Evolutionary conservation across 2,329 filamentous ascomycete species (phyloP).

Genomic region (Cladosporium austrohemisphaericum): DNA sequence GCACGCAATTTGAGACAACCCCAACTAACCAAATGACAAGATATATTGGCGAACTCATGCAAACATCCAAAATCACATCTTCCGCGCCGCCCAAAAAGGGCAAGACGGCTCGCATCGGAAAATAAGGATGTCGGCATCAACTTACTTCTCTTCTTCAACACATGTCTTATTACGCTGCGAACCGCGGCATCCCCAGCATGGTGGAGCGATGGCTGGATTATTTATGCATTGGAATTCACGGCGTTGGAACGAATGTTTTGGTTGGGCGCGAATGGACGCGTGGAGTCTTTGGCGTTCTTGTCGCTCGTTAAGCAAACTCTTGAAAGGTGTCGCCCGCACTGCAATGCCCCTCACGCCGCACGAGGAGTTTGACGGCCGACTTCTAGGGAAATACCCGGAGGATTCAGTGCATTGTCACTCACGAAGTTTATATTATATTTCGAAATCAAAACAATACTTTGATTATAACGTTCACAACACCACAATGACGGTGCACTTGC

Average conservation of each 20-base stretch:
- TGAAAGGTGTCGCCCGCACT: too few relatives aligned
- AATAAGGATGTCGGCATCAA: conserved; percentile 29
- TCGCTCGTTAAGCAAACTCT: not conserved
- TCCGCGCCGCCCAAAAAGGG: conserved; percentile 52
- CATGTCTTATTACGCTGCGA: conserved; percentile 14
- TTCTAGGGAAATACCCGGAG: not conserved
- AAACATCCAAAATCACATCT: conserved; percentile 60
- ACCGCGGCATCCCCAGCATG: conserved; percentile 8
- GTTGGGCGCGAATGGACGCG: not conserved
- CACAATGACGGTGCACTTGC: too few relatives aligned
- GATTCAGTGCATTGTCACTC: not conserved
- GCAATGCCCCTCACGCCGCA: not conserved
- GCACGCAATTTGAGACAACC: not conserved
- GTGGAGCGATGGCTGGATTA: not conserved
- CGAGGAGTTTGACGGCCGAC: not conserved
- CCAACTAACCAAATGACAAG: conserved; percentile 45
- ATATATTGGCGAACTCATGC: conserved; percentile 95
- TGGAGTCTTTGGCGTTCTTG: not conserved
- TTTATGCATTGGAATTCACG: not conserved
- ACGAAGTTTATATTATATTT: not conserved
- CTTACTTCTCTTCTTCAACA: conserved; percentile 9
- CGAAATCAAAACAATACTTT: not conserved
- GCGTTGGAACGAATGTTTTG: conserved; percentile 4
- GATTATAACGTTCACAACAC: too few relatives aligned
- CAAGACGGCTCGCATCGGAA: conserved; percentile 16